phyloP scores from a whole-genome alignment of 106 monocot species.

The Gastrodia elata region DNA sequence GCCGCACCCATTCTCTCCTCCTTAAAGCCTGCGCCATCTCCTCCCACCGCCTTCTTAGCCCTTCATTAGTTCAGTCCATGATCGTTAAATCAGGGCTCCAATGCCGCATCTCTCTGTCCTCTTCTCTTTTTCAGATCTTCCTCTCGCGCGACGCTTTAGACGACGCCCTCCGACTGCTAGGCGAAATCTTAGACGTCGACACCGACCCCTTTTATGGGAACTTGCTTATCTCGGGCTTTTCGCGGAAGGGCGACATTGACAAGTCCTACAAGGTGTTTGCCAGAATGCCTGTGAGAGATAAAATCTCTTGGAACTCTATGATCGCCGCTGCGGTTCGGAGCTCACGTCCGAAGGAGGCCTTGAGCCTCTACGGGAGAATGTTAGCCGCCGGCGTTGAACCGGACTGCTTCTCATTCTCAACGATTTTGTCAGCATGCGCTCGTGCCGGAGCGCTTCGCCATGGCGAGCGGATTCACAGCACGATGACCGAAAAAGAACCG shows the following conservation, averaged over 20 bases:
- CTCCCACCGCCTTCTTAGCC: not conserved
- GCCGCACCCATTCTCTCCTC: constrained; percentile 25
- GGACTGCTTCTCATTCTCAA: constrained; percentile 37
- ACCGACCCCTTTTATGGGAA: constrained; percentile 29
- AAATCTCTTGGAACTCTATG: constrained; percentile 54
- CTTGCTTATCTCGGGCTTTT: constrained; percentile 20
- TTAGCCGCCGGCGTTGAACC: constrained; percentile 24
- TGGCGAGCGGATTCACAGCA: constrained; percentile 21
- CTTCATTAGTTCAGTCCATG: constrained; percentile 14
- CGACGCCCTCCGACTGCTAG: constrained; percentile 28
- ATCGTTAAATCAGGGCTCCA: constrained; percentile 25
- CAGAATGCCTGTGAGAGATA: constrained; percentile 23
- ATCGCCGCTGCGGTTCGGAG: constrained; percentile 14
- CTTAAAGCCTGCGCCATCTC: constrained; percentile 21
- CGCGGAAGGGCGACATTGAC: constrained; percentile 15
- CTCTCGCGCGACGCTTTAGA: constrained; percentile 2
- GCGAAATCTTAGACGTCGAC: constrained; percentile 5
- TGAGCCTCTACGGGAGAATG: constrained; percentile 26
- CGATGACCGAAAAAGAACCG: constrained; percentile 17
- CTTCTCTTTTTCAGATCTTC: constrained; percentile 27
- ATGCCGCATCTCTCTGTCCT: not conserved
- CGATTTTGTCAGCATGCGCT: constrained; percentile 32
- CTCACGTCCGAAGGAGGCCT: constrained; percentile 15
- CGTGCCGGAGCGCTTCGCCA: constrained; percentile 22
- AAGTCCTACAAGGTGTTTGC: constrained; percentile 22